Conservation (phyloP, 148 eudicot genomes). For the Rhododendron molle region DNA sequence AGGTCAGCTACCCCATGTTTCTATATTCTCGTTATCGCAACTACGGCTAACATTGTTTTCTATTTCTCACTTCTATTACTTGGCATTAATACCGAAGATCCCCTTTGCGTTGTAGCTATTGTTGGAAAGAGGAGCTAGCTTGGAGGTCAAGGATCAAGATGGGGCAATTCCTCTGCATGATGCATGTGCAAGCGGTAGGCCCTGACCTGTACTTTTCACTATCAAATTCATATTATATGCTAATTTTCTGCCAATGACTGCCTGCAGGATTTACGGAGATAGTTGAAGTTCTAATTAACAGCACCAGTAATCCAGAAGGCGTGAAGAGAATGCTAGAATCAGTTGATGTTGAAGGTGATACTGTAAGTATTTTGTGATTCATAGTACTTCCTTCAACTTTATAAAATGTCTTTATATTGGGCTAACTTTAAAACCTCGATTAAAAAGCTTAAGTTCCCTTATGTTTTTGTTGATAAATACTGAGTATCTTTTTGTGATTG, state of each 20-base stretch:
- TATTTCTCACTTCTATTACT: background rate
- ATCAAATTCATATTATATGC: background rate
- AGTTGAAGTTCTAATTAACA: conserved; percentile 51
- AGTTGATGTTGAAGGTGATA: conserved; percentile 89
- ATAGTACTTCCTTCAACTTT: background rate
- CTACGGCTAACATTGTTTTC: background rate
- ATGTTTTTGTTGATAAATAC: background rate
- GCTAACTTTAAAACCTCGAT: background rate
- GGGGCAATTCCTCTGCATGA: conserved; percentile 93
- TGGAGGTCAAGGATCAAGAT: conserved; percentile 88
- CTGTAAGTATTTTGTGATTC: conserved; percentile 46
- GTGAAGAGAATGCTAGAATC: conserved; percentile 77
- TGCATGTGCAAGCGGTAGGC: conserved; percentile 92
- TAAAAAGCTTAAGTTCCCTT: background rate
- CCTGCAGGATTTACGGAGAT: conserved; percentile 67
- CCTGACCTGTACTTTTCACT: conserved; percentile 6
- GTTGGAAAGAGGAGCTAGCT: conserved; percentile 77
- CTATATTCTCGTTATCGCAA: background rate
- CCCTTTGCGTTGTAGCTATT: conserved; percentile 40
- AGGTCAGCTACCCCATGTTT: conserved; percentile 41
- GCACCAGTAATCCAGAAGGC: conserved; percentile 39
- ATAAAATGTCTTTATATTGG: background rate
- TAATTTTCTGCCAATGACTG: conserved; percentile 6
- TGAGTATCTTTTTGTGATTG: background rate
- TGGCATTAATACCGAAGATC: background rate